Base-by-base conservation (phyloP, 2,329 filamentous ascomycete species). In the Pseudogymnoascus sp. region DNA sequence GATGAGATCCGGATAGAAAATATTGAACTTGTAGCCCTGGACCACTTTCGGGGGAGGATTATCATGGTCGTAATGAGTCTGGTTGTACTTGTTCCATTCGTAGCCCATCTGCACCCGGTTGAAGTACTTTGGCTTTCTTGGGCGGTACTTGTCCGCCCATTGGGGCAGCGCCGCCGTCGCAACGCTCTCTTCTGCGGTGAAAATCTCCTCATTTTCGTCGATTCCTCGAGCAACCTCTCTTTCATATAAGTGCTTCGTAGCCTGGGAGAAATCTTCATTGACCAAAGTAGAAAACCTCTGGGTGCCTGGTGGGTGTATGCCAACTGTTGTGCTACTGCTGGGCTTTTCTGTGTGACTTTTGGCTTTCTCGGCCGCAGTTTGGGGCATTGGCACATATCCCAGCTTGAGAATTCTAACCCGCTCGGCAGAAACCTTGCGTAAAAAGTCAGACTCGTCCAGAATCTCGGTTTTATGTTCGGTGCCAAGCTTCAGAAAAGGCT, bases 41-140 rank as follows among this genome's bases (percentile, higher is more conserved):
- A 99, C 94, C 5, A 99, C 93, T 77, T 96, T 97, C 25, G 94
- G 94, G 1, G 94, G 94, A 2, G 94, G 94, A 71, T 97, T 97
- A 73, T 97, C 93, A 74, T 97, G 91, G 74, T 97, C 94, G 77
- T 99, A 99, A 76, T 99, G 94, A 11, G 94, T 99, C 77, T 99
- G 94, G 72, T 99, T 99, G 82, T 99, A 99, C 76, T 99, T 99
- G 80, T 99, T 99, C 94, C 94, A 99, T 75, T 99, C 94, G 75
- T 97, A 99, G 61, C 94, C 94, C 90, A 97, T 97, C 75, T 96
- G 92, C 55, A 97, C 92, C 41, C 94, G 88, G 73, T 97, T 97
- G 82, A 99, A 99, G 77, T 97, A 97, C 64, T 89, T 86, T 11
- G 94, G 94, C 76, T 97, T 99, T 66, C 94, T 85, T 6, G 93